Evolutionary conservation across 1,284 basidiomycete species (phyloP).

Genomic region (Marasmius oreades): DNA sequence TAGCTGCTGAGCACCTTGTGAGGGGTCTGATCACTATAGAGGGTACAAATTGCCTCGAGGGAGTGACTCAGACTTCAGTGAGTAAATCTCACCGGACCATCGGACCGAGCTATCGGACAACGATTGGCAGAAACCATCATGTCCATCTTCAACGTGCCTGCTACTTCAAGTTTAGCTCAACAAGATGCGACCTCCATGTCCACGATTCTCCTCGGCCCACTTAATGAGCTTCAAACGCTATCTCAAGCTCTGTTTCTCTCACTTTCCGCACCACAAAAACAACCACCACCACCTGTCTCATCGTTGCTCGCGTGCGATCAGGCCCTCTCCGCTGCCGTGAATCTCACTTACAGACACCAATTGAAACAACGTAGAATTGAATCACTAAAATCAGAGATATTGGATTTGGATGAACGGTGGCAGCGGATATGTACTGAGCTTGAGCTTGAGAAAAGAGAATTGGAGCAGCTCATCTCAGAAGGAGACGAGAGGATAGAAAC

Average conservation of each 20-base stretch:
- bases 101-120: no score
- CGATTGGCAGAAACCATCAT: background rate
- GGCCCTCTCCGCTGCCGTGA: conserved; percentile 57
- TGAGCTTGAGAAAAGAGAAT: conserved; percentile 58
- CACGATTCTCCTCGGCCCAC: conserved; percentile 56
- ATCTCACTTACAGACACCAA: conserved; percentile 68
- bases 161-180: background rate
- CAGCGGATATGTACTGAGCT: conserved; percentile 60
- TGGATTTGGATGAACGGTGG: conserved; percentile 63
- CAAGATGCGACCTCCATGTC: conserved; percentile 40
- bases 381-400: conserved; percentile 61
- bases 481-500: conserved; percentile 66
- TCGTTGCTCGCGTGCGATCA: conserved; percentile 61
- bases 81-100: no score
- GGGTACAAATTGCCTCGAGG: no score
- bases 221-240: conserved; percentile 59
- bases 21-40: no score
- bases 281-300: conserved; percentile 52
- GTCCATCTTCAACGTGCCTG: background rate
- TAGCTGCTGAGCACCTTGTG: no score
- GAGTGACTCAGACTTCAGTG: no score
- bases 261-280: conserved; percentile 60
- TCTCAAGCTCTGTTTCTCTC: conserved; percentile 69
- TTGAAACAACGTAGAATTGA: conserved; percentile 72
- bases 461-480: conserved; percentile 66